Evolutionary conservation across 768 basidiomycete genomes (phyloP).

Genomic region (Tricholoma sp.): DNA sequence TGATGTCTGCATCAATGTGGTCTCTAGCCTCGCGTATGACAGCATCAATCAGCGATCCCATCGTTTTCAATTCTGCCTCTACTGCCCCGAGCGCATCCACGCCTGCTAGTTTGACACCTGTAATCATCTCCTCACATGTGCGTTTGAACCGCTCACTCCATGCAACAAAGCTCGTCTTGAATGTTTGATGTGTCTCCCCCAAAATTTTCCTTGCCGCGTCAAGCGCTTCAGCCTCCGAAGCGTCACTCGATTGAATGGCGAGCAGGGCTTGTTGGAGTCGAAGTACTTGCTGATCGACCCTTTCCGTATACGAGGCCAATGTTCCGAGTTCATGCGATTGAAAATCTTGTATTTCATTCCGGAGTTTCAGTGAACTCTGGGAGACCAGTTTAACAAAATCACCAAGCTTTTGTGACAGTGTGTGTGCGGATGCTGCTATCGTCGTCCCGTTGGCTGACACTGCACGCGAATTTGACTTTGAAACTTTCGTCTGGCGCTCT

Average conservation of each 20-base stretch:
- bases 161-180: conserved; percentile 45
- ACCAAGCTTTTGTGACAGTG: conserved; percentile 53
- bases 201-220: conserved; percentile 42
- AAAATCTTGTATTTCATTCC: conserved; percentile 51
- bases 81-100: conserved; percentile 44
- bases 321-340: conserved; percentile 52
- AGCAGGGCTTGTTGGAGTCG: conserved; percentile 47
- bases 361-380: conserved; percentile 49
- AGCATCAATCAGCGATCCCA: conserved; percentile 55
- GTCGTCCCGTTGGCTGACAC: conserved; percentile 60
- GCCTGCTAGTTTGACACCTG: conserved; percentile 38
- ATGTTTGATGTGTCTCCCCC: conserved; percentile 45
- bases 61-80: conserved; percentile 52
- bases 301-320: conserved; percentile 42
- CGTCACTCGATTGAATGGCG: conserved; percentile 52
- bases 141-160: conserved; percentile 53
- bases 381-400: conserved; percentile 55
- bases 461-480: conserved; percentile 59
- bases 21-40: conserved; percentile 53
- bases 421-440: conserved; percentile 48
- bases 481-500: conserved; percentile 71
- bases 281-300: conserved; percentile 54
- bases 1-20: conserved; percentile 52
- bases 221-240: conserved; percentile 48
- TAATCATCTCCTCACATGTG: conserved; percentile 43